A percentile compares a stretch with the other conserved stretches of the same genome.
These are phyloP conservation scores for Arabidopsis hybrid DNA, from an alignment of 441 rosid species.

Conservation along the genomic window DNA sequence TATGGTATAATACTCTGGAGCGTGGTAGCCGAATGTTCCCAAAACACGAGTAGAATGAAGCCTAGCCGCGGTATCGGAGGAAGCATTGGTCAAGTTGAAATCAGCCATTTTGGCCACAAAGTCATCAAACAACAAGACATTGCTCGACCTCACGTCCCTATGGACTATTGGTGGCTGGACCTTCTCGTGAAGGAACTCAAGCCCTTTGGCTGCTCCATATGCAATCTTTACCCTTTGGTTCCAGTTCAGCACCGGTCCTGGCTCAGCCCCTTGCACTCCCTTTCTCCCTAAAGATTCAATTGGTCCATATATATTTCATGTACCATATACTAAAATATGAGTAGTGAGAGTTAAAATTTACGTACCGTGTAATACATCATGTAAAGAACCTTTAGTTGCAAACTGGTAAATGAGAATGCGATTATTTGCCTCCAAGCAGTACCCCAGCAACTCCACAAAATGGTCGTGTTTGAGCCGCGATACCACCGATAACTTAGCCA, in stretches of 20 bases:
- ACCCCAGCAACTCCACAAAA: slow-evolving; percentile 80
- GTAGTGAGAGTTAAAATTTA: background rate
- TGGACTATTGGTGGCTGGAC: slow-evolving; percentile 89
- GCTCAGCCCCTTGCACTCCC: slow-evolving; percentile 91
- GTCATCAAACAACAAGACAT: slow-evolving; percentile 79
- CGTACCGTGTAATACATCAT: slow-evolving; percentile 88
- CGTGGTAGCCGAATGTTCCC: slow-evolving; percentile 98
- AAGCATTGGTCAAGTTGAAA: slow-evolving; percentile 81
- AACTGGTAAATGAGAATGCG: slow-evolving; percentile 73
- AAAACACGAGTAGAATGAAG: slow-evolving; percentile 93
- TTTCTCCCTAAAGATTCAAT: slow-evolving; percentile 67
- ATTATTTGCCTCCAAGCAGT: slow-evolving; percentile 77
- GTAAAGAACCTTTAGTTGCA: slow-evolving; percentile 88
- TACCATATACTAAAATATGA: background rate
- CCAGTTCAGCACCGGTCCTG: slow-evolving; percentile 88
- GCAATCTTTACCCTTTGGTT: slow-evolving; percentile 87
- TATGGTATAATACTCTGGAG: slow-evolving; percentile 71
- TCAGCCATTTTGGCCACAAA: slow-evolving; percentile 84
- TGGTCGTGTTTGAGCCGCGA: slow-evolving; percentile 86
- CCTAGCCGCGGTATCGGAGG: slow-evolving; percentile 86
- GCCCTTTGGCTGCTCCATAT: slow-evolving; percentile 90
- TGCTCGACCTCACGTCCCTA: slow-evolving; percentile 94
- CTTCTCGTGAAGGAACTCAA: slow-evolving; percentile 91
- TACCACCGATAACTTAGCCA: slow-evolving; percentile 72
- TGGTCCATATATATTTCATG: background rate